Conservation (phyloP, 2,329 filamentous ascomycete species). For the Macrophomina phaseolina region DNA sequence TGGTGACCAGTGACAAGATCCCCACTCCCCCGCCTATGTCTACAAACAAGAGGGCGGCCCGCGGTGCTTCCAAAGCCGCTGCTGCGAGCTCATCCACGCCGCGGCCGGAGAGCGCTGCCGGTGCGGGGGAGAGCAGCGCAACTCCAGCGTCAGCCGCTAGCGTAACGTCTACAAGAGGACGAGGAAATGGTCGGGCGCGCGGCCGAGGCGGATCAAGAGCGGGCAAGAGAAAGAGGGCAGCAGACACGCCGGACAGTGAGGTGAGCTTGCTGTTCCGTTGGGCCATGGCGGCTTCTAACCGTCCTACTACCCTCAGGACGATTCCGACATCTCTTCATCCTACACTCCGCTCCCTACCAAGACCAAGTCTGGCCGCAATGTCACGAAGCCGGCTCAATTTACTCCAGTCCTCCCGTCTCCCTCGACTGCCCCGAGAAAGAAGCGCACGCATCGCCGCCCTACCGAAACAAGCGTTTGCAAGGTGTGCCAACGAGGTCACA, state of each 20-base stretch:
- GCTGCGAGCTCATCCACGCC: conserved; percentile 38
- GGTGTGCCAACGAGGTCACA: conserved; percentile 73
- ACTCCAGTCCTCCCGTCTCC: conserved; percentile 61
- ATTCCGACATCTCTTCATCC: conserved; percentile 49
- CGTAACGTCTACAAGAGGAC: conserved; percentile 37
- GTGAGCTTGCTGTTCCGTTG: conserved; percentile 33
- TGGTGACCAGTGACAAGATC: conserved; percentile 52
- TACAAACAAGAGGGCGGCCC: conserved; percentile 40
- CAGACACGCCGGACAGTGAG: conserved; percentile 44
- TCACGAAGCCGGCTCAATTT: conserved; percentile 69
- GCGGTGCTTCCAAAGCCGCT: conserved; percentile 29
- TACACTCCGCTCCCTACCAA: conserved; percentile 66
- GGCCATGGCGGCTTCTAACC: conserved; percentile 14
- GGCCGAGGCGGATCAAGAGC: conserved; percentile 44
- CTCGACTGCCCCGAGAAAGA: conserved; percentile 54
- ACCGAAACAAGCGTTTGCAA: conserved; percentile 66
- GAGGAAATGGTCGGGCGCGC: conserved; percentile 48
- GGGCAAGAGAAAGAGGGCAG: conserved; percentile 46
- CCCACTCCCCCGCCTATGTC: conserved; percentile 44
- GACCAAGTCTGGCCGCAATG: conserved; percentile 77
- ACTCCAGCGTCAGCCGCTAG: conserved; percentile 32
- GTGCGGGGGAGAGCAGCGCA: conserved; percentile 30
- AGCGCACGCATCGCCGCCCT: conserved; percentile 40
- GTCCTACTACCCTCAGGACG: conserved; percentile 32
- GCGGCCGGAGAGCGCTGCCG: conserved; percentile 40